These are phyloP conservation scores for Aegle marmelos DNA, from an alignment of 345 rosid genomes.

Conservation along the genomic window DNA sequence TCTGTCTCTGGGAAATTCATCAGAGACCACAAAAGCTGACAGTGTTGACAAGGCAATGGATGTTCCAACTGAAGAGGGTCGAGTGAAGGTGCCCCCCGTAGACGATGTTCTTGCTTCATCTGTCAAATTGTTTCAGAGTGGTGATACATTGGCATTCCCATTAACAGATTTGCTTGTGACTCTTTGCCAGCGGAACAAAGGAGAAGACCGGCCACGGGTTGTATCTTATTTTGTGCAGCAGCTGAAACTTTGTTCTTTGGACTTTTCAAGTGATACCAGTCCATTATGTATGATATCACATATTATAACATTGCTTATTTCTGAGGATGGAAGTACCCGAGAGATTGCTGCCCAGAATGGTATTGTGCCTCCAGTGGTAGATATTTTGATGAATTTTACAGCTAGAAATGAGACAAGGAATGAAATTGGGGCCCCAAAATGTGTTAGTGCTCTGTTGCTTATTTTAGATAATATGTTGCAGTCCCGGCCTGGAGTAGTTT, in stretches of 20 bases:
- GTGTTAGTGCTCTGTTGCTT: conserved; percentile 79
- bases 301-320: conserved; percentile 74
- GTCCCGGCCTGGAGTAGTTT: conserved; percentile 50
- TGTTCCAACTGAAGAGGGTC: conserved; percentile 47
- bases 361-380: conserved; percentile 56
- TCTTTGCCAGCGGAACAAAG: conserved; percentile 83
- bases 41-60: conserved; percentile 64
- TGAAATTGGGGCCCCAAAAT: conserved; percentile 69
- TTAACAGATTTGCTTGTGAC: conserved; percentile 85
- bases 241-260: conserved; percentile 69
- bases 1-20: conserved; percentile 84
- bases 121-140: conserved; percentile 69
- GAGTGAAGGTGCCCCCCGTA: conserved; percentile 67
- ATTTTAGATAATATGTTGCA: conserved; percentile 84
- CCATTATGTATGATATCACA: conserved; percentile 83
- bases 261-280: conserved; percentile 63
- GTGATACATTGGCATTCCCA: conserved; percentile 72
- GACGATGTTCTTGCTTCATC: conserved; percentile 84
- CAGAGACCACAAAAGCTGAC: conserved; percentile 77
- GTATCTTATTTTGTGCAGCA: conserved; percentile 78
- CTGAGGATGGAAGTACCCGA: conserved; percentile 71
- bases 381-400: conserved; percentile 64
- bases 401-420: conserved; percentile 44
- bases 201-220: conserved; percentile 81
- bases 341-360: conserved; percentile 82